Conservation (phyloP, 345 rosid species). For the Citrus hindsii region DNA sequence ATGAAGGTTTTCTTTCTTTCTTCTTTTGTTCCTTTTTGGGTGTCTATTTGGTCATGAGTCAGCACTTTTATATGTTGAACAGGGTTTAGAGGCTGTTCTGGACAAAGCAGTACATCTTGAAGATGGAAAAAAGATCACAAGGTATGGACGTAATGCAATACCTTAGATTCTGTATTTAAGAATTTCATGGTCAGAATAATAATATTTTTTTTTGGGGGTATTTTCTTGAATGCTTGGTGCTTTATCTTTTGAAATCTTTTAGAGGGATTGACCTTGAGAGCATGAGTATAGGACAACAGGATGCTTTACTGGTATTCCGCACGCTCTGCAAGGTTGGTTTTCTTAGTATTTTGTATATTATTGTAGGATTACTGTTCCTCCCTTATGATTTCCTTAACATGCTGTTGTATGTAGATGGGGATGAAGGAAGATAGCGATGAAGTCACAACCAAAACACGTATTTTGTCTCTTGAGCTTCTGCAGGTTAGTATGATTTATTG, state of each 20-base stretch:
- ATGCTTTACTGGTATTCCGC: constrained; percentile 92
- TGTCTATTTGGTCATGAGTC: constrained; percentile 8
- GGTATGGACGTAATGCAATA: constrained; percentile 43
- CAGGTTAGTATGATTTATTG: constrained; percentile 53
- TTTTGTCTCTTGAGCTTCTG: constrained; percentile 94
- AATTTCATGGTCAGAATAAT: constrained; percentile 10
- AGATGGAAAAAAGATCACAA: constrained; percentile 86
- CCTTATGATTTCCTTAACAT: constrained; percentile 14
- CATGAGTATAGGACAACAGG: constrained; percentile 91
- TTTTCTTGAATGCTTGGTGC: constrained; percentile 3
- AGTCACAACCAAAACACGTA: constrained; percentile 84
- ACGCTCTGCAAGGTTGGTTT: constrained; percentile 95
- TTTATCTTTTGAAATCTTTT: constrained; percentile 8
- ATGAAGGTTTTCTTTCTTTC: not conserved
- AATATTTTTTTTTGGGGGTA: not conserved
- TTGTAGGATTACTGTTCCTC: constrained; percentile 23
- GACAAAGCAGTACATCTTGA: constrained; percentile 96
- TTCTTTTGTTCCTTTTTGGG: not conserved
- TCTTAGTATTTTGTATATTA: constrained; percentile 8
- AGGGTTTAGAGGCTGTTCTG: constrained; percentile 98
- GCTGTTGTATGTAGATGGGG: constrained; percentile 65
- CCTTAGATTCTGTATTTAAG: not conserved
- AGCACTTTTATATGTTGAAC: constrained; percentile 10
- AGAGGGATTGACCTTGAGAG: constrained; percentile 95
- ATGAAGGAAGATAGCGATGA: constrained; percentile 99